Percentiles rank a stretch among this genome's conserved stretches.
Evolutionary conservation across 1,139 yeast species (phyloP).

Genomic region (Candida mesenterica): DNA sequence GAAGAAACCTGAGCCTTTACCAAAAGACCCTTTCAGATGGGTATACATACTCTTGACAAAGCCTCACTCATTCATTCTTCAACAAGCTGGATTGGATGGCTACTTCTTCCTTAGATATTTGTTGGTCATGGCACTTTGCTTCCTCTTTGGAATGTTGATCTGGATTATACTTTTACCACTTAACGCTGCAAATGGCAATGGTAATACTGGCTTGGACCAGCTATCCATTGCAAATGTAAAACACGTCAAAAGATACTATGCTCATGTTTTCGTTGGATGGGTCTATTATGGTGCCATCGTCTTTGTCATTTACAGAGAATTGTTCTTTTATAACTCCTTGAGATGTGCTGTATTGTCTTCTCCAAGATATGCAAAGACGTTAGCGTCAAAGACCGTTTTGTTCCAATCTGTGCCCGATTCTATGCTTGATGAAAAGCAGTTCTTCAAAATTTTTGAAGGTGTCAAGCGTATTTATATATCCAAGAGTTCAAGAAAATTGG

Average conservation of each 20-base stretch:
- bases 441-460: slow-evolving; percentile 63
- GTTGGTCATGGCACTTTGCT: slow-evolving; percentile 41
- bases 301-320: slow-evolving; percentile 76
- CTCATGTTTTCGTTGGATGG: slow-evolving; percentile 85
- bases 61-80: slow-evolving; percentile 63
- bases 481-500: slow-evolving; percentile 62
- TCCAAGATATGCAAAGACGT: slow-evolving; percentile 70
- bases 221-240: slow-evolving; percentile 73
- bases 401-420: slow-evolving; percentile 78
- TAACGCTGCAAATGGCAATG: slow-evolving; percentile 61
- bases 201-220: slow-evolving; percentile 65
- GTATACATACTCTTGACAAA: slow-evolving; percentile 51
- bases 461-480: slow-evolving; percentile 73
- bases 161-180: slow-evolving; percentile 64
- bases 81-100: slow-evolving; percentile 76
- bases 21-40: slow-evolving; percentile 67
- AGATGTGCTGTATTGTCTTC: slow-evolving; percentile 80
- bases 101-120: slow-evolving; percentile 64
- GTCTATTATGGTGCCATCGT: slow-evolving; percentile 66
- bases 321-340: slow-evolving; percentile 73
- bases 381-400: slow-evolving; percentile 76
- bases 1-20: slow-evolving; percentile 60
- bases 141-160: slow-evolving; percentile 39
- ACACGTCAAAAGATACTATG: slow-evolving; percentile 64
- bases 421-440: slow-evolving; percentile 60